Percentiles rank a stretch among this genome's conserved stretches.
phyloP scores from a whole-genome alignment of 306 rosid genomes.

The Castanea crenata region DNA sequence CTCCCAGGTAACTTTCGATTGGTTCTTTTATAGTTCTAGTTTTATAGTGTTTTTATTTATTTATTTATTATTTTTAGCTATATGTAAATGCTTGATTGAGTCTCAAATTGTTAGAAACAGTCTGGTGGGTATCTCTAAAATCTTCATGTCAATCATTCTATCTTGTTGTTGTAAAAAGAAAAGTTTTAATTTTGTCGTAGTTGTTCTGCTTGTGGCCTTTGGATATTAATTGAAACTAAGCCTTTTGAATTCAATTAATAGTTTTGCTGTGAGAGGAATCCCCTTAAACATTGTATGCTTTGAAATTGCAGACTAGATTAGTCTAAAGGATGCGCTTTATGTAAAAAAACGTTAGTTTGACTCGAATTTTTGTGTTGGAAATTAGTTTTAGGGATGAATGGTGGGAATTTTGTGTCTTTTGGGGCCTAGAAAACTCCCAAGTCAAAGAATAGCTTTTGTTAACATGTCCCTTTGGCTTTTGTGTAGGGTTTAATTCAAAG shows the following conservation, averaged over 20 bases:
- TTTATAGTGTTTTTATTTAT: neutral
- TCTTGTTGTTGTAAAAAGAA: no score
- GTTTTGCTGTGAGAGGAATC: no score
- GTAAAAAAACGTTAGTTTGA: no score
- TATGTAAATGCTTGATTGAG: neutral
- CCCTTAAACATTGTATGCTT: no score
- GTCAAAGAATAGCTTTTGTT: slow-evolving; percentile 6
- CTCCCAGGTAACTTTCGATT: slow-evolving; percentile 49
- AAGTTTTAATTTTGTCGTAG: no score
- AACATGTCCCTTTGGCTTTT: slow-evolving; percentile 20
- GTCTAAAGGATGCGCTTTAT: no score
- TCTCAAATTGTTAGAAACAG: neutral
- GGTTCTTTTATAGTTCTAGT: neutral
- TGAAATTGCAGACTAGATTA: no score
- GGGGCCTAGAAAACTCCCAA: slow-evolving; percentile 10
- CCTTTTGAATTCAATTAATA: no score
- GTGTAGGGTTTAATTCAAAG: slow-evolving; percentile 65
- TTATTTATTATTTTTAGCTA: neutral
- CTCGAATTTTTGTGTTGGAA: neutral
- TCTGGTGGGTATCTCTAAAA: no score
- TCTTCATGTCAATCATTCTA: no score
- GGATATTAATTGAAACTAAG: no score
- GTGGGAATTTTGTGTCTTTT: slow-evolving; percentile 2
- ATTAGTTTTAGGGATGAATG: slow-evolving; percentile 10
- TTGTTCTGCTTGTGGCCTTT: no score